Conservation (phyloP, 78 protist species). For the Reticulomyxa filosa region DNA sequence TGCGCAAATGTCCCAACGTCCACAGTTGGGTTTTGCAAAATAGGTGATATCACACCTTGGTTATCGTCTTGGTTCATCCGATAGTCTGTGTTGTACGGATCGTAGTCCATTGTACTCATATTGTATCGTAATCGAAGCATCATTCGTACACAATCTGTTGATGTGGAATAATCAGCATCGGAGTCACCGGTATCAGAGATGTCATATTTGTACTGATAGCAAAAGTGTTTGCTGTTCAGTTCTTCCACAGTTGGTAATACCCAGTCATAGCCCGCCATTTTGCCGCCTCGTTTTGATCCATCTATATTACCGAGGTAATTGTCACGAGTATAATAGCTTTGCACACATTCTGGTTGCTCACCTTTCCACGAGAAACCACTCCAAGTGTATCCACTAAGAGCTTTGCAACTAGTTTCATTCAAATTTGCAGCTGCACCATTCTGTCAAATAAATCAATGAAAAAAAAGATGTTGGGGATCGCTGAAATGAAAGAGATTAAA, state of each 20-base stretch:
- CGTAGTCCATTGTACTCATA: neutral
- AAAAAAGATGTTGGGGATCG: no score
- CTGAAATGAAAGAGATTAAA: no score
- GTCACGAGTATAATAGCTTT: slow-evolving; percentile 31
- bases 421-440: no score
- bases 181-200: neutral
- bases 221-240: neutral
- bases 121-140: neutral
- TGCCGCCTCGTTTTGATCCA: no score
- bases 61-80: neutral
- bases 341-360: slow-evolving; percentile 43
- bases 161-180: neutral
- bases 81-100: neutral
- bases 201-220: neutral
- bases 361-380: no score
- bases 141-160: neutral
- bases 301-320: slow-evolving; percentile 60
- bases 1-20: neutral
- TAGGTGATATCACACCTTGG: neutral
- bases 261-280: no score
- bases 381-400: no score
- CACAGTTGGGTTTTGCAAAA: neutral
- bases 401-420: no score
- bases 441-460: no score
- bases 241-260: no score